These are phyloP conservation scores for Geranium brycei DNA, from an alignment of 345 rosid species.

Conservation along the genomic window DNA sequence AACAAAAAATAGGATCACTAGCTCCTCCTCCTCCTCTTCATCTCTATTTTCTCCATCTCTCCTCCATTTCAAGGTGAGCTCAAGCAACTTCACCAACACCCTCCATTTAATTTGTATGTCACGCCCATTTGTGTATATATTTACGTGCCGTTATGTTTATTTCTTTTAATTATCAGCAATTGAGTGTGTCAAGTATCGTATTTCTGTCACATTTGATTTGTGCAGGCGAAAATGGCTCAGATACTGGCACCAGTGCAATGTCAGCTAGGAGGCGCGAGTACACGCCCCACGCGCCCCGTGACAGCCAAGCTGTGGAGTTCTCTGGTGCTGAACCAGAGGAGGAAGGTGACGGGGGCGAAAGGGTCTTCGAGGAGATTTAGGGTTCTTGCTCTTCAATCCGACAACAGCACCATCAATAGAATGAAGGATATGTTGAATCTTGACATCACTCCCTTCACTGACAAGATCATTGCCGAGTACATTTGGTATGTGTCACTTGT, in stretches of 20 bases:
- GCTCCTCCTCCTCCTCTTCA: neutral
- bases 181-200: neutral
- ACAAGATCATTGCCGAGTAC: constrained; percentile 85
- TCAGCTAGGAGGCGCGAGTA: constrained; percentile 59
- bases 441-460: constrained; percentile 73
- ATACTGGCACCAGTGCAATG: constrained; percentile 54
- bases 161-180: no score
- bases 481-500: constrained; percentile 50
- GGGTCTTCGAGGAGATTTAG: constrained; percentile 37
- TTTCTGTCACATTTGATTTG: constrained; percentile 15
- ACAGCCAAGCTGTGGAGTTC: constrained; percentile 54
- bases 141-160: no score
- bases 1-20: neutral
- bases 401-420: constrained; percentile 55
- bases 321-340: constrained; percentile 54
- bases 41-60: neutral
- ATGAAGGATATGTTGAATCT: constrained; percentile 60
- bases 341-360: constrained; percentile 29
- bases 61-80: no score
- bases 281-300: constrained; percentile 32
- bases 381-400: constrained; percentile 58
- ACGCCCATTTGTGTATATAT: no score
- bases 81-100: no score
- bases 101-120: no score
- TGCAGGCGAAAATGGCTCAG: constrained; percentile 65